phyloP scores from a whole-genome alignment of 345 rosid genomes.

The Physaria fendleri region DNA sequence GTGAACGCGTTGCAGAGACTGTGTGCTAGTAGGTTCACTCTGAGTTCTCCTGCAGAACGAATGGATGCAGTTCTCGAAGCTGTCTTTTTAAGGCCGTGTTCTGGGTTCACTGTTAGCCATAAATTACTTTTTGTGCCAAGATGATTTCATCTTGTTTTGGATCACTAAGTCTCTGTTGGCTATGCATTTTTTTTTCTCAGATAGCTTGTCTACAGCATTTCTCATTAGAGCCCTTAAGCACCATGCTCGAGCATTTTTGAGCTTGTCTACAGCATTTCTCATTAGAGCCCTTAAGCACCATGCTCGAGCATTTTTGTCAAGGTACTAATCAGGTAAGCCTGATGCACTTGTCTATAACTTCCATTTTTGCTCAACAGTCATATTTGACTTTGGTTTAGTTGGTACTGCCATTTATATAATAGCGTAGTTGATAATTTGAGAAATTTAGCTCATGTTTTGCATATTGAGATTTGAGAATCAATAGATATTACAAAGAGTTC shows the following conservation, averaged over 20 bases:
- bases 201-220: constrained; percentile 87
- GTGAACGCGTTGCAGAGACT: constrained; percentile 57
- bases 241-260: constrained; percentile 46
- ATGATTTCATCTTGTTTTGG: constrained; percentile 32
- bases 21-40: constrained; percentile 57
- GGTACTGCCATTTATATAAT: too few relatives aligned
- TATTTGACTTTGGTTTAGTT: constrained; percentile 3
- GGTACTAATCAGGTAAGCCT: constrained; percentile 46
- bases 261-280: constrained; percentile 87
- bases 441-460: constrained; percentile 4
- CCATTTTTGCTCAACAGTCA: not conserved
- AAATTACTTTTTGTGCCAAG: constrained; percentile 69
- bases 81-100: constrained; percentile 65
- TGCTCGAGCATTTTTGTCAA: constrained; percentile 43
- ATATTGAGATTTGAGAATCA: not conserved
- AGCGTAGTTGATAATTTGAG: too few relatives aligned
- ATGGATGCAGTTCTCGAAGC: too few relatives aligned
- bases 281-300: constrained; percentile 57
- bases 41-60: too few relatives aligned
- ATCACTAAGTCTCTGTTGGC: not conserved
- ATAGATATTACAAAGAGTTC: not conserved
- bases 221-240: constrained; percentile 60
- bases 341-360: constrained; percentile 3
- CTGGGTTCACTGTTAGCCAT: constrained; percentile 72
- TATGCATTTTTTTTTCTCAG: too few relatives aligned